phyloP scores from a whole-genome alignment of 2,329 filamentous ascomycete species.

The Cytospora chrysosperma region DNA sequence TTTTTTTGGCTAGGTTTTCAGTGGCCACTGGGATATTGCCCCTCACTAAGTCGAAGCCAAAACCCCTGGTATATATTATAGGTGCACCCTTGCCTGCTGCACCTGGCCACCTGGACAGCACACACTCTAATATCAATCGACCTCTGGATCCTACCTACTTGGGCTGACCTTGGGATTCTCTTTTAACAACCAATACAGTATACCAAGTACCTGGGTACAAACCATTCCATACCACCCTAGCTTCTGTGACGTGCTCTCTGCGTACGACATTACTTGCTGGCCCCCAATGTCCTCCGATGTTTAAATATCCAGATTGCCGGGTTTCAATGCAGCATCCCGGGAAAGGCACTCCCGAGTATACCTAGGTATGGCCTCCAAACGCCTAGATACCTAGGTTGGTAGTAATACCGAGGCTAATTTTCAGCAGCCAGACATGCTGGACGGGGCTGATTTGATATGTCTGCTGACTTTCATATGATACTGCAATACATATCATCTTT shows the following conservation, averaged over 20 bases:
- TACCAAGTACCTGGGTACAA: background rate
- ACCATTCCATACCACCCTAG: background rate
- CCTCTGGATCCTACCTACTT: no score
- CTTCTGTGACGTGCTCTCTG: background rate
- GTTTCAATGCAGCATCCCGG: background rate
- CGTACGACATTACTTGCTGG: background rate
- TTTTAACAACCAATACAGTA: no score
- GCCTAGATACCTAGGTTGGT: background rate
- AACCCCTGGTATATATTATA: background rate
- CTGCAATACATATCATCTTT: background rate
- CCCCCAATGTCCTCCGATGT: background rate
- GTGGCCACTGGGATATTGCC: slow-evolving; percentile 9
- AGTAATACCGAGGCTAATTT: background rate
- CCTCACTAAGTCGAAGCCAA: background rate
- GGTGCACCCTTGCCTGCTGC: background rate
- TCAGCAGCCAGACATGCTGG: background rate
- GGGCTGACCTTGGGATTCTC: no score
- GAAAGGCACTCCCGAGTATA: background rate
- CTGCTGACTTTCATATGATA: background rate
- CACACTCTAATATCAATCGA: background rate
- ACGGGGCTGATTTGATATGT: background rate
- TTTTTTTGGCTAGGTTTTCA: slow-evolving; percentile 8
- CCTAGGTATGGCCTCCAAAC: background rate
- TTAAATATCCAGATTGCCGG: slow-evolving; percentile 1
- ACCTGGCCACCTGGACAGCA: background rate